Evolutionary conservation across 805 yeast species (phyloP).

Genomic region (Metschnikowia henanensis): DNA sequence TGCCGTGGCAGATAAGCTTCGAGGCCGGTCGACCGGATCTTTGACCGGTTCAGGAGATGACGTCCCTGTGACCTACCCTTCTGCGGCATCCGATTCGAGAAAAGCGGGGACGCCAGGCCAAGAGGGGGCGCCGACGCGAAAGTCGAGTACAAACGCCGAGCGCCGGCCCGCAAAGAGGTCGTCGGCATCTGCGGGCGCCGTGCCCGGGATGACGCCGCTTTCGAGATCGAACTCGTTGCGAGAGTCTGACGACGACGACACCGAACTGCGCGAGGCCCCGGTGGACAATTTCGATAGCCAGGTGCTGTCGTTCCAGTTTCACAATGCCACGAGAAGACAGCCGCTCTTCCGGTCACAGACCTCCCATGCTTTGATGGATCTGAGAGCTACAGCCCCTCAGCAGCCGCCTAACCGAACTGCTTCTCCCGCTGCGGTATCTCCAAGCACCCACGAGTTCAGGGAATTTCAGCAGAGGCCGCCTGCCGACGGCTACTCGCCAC

Average conservation of each 20-base stretch:
- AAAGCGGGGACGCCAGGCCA: not conserved
- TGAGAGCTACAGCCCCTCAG: not conserved
- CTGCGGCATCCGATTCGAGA: conserved; percentile 2
- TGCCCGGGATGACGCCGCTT: not conserved
- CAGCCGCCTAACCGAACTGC: conserved; percentile 1
- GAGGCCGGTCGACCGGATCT: conserved; percentile 9
- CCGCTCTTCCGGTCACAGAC: conserved; percentile 7
- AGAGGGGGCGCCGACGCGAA: not conserved
- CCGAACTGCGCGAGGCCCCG: not conserved
- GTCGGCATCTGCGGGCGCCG: not conserved
- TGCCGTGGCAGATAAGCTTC: conserved; percentile 6
- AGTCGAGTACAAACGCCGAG: not conserved
- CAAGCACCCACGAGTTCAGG: conserved; percentile 8
- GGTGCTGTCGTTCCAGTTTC: conserved; percentile 12
- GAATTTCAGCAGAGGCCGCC: conserved; percentile 7
- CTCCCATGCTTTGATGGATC: conserved; percentile 3
- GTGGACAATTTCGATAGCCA: conserved; percentile 5
- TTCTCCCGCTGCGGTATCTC: conserved; percentile 8
- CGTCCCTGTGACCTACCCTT: not conserved
- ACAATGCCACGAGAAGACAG: conserved; percentile 1
- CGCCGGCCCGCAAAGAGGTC: not conserved
- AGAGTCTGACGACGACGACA: not conserved
- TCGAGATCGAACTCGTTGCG: not conserved
- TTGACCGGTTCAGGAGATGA: not conserved
- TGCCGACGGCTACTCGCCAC: conserved; percentile 16